A percentile compares a stretch with the other conserved stretches of the same genome.
phyloP scores from a whole-genome alignment of 306 rosid species.

The Cucurbita maxima region DNA sequence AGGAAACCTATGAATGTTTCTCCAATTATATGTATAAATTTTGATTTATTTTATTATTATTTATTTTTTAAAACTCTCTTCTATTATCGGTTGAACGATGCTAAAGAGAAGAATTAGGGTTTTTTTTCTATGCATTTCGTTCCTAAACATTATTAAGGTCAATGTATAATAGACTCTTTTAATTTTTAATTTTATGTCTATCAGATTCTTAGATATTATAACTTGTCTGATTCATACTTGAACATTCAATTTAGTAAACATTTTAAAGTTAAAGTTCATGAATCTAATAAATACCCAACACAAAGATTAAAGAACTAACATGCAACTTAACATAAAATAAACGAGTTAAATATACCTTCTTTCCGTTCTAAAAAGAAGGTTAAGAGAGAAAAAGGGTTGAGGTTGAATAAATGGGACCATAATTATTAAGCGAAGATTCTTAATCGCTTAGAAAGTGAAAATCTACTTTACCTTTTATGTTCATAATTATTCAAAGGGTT shows the following conservation, averaged over 20 bases:
- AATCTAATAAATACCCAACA: neutral
- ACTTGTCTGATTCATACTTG: too few relatives aligned
- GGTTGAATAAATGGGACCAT: neutral
- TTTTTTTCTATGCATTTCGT: neutral
- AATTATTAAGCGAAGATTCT: neutral
- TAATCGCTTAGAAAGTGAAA: neutral
- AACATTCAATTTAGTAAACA: neutral
- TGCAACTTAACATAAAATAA: neutral
- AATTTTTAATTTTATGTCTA: neutral
- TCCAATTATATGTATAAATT: neutral
- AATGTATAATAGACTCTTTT: neutral
- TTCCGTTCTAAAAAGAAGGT: neutral
- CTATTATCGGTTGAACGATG: too few relatives aligned
- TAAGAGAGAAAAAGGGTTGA: neutral
- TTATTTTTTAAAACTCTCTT: neutral
- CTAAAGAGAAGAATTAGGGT: neutral
- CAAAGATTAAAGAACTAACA: neutral
- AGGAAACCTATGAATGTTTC: neutral
- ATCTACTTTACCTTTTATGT: neutral
- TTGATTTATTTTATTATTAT: neutral
- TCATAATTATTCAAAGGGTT: neutral
- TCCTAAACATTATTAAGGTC: neutral
- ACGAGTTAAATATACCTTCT: neutral
- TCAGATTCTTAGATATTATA: neutral
- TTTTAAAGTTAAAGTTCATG: too few relatives aligned